Base-by-base conservation (phyloP, 208 protist genomes). In the Trypanosomatidae sp. region DNA sequence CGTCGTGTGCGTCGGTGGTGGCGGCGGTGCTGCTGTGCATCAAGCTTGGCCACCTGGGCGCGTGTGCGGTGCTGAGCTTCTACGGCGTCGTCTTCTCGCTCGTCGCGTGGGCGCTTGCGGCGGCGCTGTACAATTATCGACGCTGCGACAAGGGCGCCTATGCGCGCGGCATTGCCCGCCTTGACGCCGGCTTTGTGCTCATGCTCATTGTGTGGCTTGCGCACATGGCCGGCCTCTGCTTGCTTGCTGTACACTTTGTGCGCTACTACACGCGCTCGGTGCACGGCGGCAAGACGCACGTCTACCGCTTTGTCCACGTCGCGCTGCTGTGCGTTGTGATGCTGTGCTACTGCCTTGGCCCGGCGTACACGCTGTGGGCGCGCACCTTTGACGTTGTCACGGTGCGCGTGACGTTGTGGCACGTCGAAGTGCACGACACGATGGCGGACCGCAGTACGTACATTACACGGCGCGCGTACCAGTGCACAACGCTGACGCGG, bases 101-200 rank as follows among this genome's bases (percentile, higher is more conserved):
- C 19, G 48, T 53, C 27, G 46, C 67, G 23, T 75, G 67, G 67
- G 61, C 61, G 7, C 47, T 69, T 8, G 43, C 54, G 4, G 67
- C 57, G 11, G 54, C 56, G 24, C 50, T 70, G 18, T 69, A 50
- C 42, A 51, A 61, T 40, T 66, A 59, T 56, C 48, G 61, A 43
- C 53, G 67, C 50, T 70, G 61, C 43, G 50, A 53, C 27, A 66
- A 70, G 40, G 53, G 50, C 15, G 40, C 43, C 22, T 70, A 63
- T 24, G 57, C 57, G 4, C 57, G 46, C 50, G 51, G 44, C 21
- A 44, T 65, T 20, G 62, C 58, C 15, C 61, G 51, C 52, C 62
- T 75, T 4, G 67, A 75, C 43, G 61, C 53, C 22, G 67, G 67
- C 25, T 66, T 66, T 37, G 67, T 61, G 13, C 42, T 75, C 20